Base-by-base conservation (phyloP, 441 rosid species). In the Lepidium campestre region DNA sequence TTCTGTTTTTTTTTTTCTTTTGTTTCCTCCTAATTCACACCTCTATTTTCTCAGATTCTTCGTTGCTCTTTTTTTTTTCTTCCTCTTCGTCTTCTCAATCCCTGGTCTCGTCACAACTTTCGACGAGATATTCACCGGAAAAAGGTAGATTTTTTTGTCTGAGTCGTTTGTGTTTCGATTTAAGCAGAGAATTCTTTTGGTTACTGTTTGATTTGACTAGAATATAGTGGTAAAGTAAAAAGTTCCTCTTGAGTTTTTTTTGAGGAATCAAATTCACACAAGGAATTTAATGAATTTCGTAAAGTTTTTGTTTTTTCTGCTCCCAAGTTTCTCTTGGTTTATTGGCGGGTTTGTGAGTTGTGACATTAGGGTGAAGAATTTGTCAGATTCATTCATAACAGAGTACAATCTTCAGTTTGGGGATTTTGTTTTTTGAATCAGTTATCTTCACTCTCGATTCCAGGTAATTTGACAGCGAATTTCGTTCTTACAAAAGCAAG, bases 231-330 rank as follows among this genome's bases (percentile, higher is more conserved):
- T 34, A 44, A 46, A 53, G 32, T 12, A 12, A 3, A 11, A 7
- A 70, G 34, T 19, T 20, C 36, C 14, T 39, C 4, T 52, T 42
- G n/a, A 8, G 27, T 42, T 53, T 45, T 17, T 60, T 45, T 17
- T 60, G 55, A 70, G 74, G 68, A 70, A 70, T 60, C 54, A 23
- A 23, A 52, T 39, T 41, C 52, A 39, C 40, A 39, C 10, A 2
- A 64, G 11, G 11, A 23, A 40, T 14, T 40, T 22, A n/a, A 14
- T 13, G 3, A 20, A 46, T 10, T 4, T 0, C 34, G 9, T 13
- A 35, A 17, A 41, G 20, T 44, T 11, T 39, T 19, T 39, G 9
- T 19, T 19, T 57, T 23, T 39, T 49, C 13, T 27, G 46, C 14
- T 67, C 57, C 17, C 10, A 37, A 20, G 32, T 64, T 25, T 55